These are phyloP conservation scores for Dicorynia guianensis DNA, from an alignment of 306 rosid genomes.

Conservation along the genomic window DNA sequence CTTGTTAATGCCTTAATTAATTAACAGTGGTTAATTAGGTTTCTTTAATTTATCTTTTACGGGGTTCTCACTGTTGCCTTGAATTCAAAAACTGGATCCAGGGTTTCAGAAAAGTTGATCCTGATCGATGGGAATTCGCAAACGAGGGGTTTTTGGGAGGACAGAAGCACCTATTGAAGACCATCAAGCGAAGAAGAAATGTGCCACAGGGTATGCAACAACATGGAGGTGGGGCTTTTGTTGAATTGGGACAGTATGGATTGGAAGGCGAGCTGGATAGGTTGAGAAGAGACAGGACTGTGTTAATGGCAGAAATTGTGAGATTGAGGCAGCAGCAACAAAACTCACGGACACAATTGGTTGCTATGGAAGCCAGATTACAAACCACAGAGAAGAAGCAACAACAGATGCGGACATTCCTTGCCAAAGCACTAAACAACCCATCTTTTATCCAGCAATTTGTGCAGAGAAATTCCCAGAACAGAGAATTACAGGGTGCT, in stretches of 20 bases:
- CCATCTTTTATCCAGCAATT: constrained; percentile 61
- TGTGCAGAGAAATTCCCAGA: constrained; percentile 45
- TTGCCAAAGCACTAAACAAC: constrained; percentile 70
- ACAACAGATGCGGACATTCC: constrained; percentile 68
- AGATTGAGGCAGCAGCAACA: constrained; percentile 78
- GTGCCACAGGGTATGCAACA: constrained; percentile 52
- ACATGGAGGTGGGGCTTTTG: constrained; percentile 56
- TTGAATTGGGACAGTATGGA: constrained; percentile 83
- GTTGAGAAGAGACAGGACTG: constrained; percentile 66
- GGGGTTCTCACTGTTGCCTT: too few species aligned
- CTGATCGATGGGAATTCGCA: constrained; percentile 97
- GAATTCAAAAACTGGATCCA: constrained; percentile 38
- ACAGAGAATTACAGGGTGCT: constrained; percentile 47
- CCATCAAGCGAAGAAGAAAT: constrained; percentile 87
- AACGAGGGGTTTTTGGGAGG: constrained; percentile 93
- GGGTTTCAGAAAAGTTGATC: constrained; percentile 96
- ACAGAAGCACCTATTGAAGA: constrained; percentile 73
- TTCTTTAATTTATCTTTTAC: too few species aligned
- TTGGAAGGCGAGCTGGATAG: constrained; percentile 77
- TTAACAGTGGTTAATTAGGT: too few species aligned
- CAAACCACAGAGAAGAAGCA: constrained; percentile 76
- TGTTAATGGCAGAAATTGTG: constrained; percentile 73
- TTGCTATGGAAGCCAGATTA: constrained; percentile 68
- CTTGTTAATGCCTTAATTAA: too few species aligned
- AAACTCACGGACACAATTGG: constrained; percentile 59